A percentile compares a stretch with the other conserved stretches of the same genome.
phyloP scores from a whole-genome alignment of 1,284 basidiomycete species.

The Cutaneotrichosporon sp. region DNA sequence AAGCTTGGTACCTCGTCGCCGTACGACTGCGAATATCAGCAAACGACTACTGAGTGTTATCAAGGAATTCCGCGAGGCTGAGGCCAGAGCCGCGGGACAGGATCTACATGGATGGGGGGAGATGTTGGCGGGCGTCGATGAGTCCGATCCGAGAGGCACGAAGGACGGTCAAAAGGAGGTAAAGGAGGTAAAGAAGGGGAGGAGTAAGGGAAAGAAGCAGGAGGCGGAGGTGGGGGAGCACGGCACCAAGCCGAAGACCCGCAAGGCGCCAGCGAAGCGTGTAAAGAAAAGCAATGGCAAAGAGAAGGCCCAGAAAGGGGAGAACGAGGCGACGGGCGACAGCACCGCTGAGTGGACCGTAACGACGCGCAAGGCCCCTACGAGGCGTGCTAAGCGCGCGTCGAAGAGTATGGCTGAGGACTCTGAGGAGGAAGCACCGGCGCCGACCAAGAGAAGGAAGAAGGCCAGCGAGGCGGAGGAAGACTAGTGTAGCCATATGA shows the following conservation, averaged over 20 bases:
- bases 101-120: constrained; percentile 39
- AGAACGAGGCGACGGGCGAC: background rate
- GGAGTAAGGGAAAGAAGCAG: background rate
- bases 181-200: background rate
- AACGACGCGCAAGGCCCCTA: background rate
- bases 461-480: background rate
- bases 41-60: constrained; percentile 89
- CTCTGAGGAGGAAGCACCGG: background rate
- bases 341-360: background rate
- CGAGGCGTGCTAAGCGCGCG: background rate
- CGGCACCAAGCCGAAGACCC: background rate
- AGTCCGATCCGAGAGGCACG: background rate
- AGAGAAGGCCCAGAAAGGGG: background rate
- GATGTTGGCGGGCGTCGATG: constrained; percentile 49
- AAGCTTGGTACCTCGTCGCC: constrained; percentile 70
- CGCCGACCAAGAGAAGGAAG: background rate
- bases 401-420: background rate
- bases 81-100: constrained; percentile 37
- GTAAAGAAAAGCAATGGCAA: no score
- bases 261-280: background rate
- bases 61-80: constrained; percentile 69
- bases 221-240: background rate
- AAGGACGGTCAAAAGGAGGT: background rate
- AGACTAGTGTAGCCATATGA: background rate
- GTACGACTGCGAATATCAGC: constrained; percentile 71